phyloP scores from a whole-genome alignment of 164 flowering plant species.

The Vitis labrusca region DNA sequence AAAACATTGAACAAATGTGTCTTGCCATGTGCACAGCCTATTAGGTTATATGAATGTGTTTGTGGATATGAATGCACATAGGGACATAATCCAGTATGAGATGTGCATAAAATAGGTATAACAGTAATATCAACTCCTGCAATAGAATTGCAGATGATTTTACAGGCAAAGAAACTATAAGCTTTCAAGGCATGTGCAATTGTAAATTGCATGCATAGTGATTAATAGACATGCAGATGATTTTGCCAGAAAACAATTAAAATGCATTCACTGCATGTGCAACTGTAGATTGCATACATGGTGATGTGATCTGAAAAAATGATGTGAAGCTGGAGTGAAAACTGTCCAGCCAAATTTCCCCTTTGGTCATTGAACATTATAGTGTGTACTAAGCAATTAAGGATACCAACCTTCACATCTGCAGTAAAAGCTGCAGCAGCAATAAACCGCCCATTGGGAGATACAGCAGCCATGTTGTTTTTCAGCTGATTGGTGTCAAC shows the following conservation, averaged over 20 bases:
- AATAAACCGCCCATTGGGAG: constrained; percentile 97
- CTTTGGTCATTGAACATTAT: neutral
- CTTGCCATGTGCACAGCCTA: too few relatives aligned
- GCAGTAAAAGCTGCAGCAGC: constrained; percentile 99
- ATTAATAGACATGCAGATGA: neutral
- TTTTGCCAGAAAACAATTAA: neutral
- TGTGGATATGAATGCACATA: too few relatives aligned
- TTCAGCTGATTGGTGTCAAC: constrained; percentile 96
- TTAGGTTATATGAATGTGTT: too few relatives aligned
- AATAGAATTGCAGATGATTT: too few relatives aligned
- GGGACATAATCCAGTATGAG: too few relatives aligned
- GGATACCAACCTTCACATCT: constrained; percentile 81
- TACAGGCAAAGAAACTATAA: too few relatives aligned
- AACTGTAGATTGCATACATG: neutral
- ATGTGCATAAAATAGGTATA: too few relatives aligned
- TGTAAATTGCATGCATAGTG: too few relatives aligned
- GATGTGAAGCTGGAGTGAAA: neutral
- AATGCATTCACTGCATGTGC: too few relatives aligned
- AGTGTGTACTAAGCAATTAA: neutral
- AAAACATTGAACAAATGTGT: too few relatives aligned
- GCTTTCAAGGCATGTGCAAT: too few relatives aligned
- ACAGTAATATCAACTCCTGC: too few relatives aligned
- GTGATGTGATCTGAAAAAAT: neutral
- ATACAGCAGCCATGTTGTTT: constrained; percentile 85
- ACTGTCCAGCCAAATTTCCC: neutral